phyloP scores from a whole-genome alignment of 805 yeast genomes.

The Zygoascus ofunaensis region DNA sequence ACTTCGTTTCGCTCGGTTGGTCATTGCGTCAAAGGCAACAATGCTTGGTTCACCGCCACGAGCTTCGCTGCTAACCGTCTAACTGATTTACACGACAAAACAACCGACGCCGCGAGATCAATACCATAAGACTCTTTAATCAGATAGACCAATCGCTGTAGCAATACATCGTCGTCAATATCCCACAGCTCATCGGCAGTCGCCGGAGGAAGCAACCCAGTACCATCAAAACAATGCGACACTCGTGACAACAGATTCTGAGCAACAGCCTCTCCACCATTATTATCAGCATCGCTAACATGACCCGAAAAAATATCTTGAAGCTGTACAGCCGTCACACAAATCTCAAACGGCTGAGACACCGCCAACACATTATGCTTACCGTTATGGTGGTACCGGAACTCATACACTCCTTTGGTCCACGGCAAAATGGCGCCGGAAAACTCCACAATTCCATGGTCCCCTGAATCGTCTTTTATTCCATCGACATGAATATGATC shows the following conservation, averaged over 20 bases:
- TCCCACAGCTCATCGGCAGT: slow-evolving; percentile 20
- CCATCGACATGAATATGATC: slow-evolving; percentile 30
- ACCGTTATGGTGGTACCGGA: slow-evolving; percentile 58
- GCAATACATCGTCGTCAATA: slow-evolving; percentile 17
- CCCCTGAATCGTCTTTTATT: slow-evolving; percentile 23
- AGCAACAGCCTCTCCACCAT: slow-evolving; percentile 23
- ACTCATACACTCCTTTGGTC: slow-evolving; percentile 65
- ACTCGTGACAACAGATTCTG: slow-evolving; percentile 23
- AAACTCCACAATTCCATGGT: slow-evolving; percentile 42
- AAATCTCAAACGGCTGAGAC: slow-evolving; percentile 58
- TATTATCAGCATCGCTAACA: slow-evolving; percentile 11
- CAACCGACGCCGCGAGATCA: slow-evolving; percentile 35
- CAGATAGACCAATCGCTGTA: slow-evolving; percentile 19
- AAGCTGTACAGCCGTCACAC: slow-evolving; percentile 29
- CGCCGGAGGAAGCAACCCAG: slow-evolving; percentile 15
- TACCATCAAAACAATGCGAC: slow-evolving; percentile 16
- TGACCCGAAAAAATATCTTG: too few species aligned
- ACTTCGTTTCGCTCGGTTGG: too few species aligned
- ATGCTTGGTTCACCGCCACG: slow-evolving; percentile 22
- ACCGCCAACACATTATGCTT: slow-evolving; percentile 62
- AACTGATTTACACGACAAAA: slow-evolving; percentile 33
- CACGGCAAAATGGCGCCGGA: slow-evolving; percentile 41
- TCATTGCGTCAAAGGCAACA: slow-evolving; percentile 26
- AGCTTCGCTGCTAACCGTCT: slow-evolving; percentile 22
- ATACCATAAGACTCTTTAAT: slow-evolving; percentile 24